Evolutionary conservation across 73 alveolate genomes (phyloP), one percentile per base, ranked within the genome.

Genomic region (Halteria grandinella): DNA sequence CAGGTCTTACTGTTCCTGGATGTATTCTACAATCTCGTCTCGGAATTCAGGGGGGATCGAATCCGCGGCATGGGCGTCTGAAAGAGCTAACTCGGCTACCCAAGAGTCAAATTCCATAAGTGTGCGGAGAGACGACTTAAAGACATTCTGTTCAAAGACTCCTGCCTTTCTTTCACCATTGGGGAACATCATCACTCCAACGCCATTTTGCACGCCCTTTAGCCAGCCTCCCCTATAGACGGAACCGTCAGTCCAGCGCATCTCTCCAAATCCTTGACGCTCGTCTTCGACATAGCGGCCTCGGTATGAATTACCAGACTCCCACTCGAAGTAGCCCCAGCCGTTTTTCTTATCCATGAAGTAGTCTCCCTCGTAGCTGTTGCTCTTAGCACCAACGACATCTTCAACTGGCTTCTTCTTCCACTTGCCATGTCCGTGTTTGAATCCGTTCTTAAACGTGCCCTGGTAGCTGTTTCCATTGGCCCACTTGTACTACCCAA

Each of bases 191-290:
- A 62, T 20, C 5, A 62, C n/a, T 2, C 78, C 78, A 40, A 62
- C 23, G 8, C 78, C 78, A 25, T 62, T 40, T 41, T 62, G 45
- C 23, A 62, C 27, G 4, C 78, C 78, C n/a, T 41, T 62, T 15
- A 20, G 44, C 78, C 78, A 62, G 15, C 4, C 23, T 6, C 91
- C 91, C 34, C 37, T 54, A 51, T 57, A 75, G 17, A 60, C 39
- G 31, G 79, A 37, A 49, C 90, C 90, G 20, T 75, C 57, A 40
- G 57, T 83, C 96, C 96, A 89, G 48, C 74, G 45, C 85, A 76
- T 79, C 32, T 77, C 90, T 0, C 96, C 96, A 89, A 77, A 89
- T 48, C 96, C 96, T 59, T 88, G 75, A 55, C 86, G 72, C 69
- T 75, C 52, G 57, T 85, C 95, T 0, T 62, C 55, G 28, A 37